Percentiles rank a stretch among this genome's conserved stretches.
Evolutionary conservation across 2,329 filamentous ascomycete genomes (phyloP).

Genomic region (Pseudogymnoascus sp.): DNA sequence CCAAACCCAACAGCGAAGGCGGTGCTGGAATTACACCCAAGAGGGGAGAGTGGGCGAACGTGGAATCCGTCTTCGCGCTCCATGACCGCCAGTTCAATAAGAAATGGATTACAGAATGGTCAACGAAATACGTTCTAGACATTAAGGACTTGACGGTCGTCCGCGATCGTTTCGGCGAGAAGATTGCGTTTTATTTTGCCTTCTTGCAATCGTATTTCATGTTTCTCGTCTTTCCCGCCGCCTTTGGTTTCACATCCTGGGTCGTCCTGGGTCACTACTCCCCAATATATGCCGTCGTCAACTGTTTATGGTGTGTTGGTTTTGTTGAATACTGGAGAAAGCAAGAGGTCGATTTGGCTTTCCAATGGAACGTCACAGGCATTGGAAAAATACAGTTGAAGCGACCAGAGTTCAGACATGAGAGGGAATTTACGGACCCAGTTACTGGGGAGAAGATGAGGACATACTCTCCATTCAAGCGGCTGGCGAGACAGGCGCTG

Average conservation of each 20-base stretch:
- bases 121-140: slow-evolving; percentile 62
- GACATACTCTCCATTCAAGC: slow-evolving; percentile 56
- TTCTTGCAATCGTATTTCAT: slow-evolving; percentile 88
- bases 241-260: slow-evolving; percentile 71
- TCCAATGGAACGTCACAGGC: slow-evolving; percentile 82
- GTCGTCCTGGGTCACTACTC: slow-evolving; percentile 81
- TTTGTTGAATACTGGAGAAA: slow-evolving; percentile 97
- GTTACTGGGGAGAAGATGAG: slow-evolving; percentile 60
- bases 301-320: slow-evolving; percentile 77
- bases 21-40: slow-evolving; percentile 71
- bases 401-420: slow-evolving; percentile 71
- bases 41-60: slow-evolving; percentile 63
- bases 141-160: slow-evolving; percentile 66
- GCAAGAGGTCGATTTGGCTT: slow-evolving; percentile 77
- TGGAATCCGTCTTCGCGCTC: slow-evolving; percentile 70
- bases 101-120: slow-evolving; percentile 68
- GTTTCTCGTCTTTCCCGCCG: slow-evolving; percentile 76
- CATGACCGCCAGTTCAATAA: slow-evolving; percentile 73
- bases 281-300: slow-evolving; percentile 68
- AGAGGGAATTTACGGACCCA: slow-evolving; percentile 69
- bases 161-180: slow-evolving; percentile 70
- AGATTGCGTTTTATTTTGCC: slow-evolving; percentile 90
- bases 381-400: slow-evolving; percentile 76
- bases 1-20: slow-evolving; percentile 64
- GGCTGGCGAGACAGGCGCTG: slow-evolving; percentile 57